These are phyloP conservation scores for Mariannaea elegans DNA, from an alignment of 2,329 filamentous ascomycete species.

Conservation along the genomic window DNA sequence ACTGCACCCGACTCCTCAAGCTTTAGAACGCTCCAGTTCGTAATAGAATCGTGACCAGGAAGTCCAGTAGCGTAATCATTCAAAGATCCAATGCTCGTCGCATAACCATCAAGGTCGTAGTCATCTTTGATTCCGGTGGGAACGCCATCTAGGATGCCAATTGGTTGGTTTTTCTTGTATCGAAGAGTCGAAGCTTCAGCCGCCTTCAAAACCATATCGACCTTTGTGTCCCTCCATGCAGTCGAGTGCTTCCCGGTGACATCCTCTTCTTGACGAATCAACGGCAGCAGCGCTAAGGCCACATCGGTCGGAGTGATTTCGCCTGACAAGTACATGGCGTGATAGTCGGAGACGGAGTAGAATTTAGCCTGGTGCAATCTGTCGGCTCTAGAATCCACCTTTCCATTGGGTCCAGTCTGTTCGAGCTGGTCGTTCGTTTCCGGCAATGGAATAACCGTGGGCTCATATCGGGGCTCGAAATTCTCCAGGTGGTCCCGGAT, in stretches of 20 bases:
- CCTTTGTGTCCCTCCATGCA: conserved; percentile 56
- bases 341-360: conserved; percentile 56
- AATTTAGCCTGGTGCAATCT: conserved; percentile 20
- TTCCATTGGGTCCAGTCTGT: conserved; percentile 48
- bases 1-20: conserved; percentile 76
- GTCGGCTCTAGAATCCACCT: not conserved
- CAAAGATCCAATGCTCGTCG: conserved; percentile 69
- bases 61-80: conserved; percentile 65
- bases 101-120: conserved; percentile 78
- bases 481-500: conserved; percentile 61
- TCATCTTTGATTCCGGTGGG: conserved; percentile 82
- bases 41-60: conserved; percentile 50
- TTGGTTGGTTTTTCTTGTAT: conserved; percentile 62
- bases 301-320: conserved; percentile 57
- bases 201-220: conserved; percentile 51
- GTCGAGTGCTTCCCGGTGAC: conserved; percentile 51
- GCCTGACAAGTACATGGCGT: conserved; percentile 54
- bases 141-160: conserved; percentile 75
- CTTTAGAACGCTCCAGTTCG: conserved; percentile 76
- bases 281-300: conserved; percentile 53
- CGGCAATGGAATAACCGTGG: conserved; percentile 49
- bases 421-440: conserved; percentile 44
- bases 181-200: conserved; percentile 55
- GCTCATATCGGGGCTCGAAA: conserved; percentile 57
- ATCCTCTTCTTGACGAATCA: conserved; percentile 52